Base-by-base conservation (phyloP, 176 grass and related monocot species). In the Triticum timopheevii region DNA sequence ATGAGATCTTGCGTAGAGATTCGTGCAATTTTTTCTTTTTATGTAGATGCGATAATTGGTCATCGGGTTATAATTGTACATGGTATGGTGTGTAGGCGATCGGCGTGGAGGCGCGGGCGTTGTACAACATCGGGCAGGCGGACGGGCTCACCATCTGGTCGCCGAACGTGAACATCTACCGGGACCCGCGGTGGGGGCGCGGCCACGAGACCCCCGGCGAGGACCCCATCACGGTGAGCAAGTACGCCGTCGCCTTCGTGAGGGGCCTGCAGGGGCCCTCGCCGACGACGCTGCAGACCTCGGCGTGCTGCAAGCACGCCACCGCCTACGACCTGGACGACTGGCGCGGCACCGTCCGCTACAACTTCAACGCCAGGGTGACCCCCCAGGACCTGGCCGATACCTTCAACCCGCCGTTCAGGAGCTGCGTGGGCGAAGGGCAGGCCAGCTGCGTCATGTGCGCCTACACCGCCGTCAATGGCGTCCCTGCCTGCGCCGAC, bases 271-370 rank as follows among this genome's bases (percentile, higher is more conserved):
- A 98, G 79, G 95, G 91, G 0, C 71, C 64, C 0, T 47, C 82
- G 8, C 0, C 83, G 5, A 8, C 82, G 27, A 45, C 80, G 13
- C 78, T 98, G 44, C 88, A 93, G 77, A 39, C 91, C 17, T 95
- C 91, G 1, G 93, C 93, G 8, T 98, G 95, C 86, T 98, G 95
- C 93, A 98, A 98, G 89, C 95, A 95, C 83, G 92, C 88, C 80
- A 98, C 93, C 0, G 89, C 93, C 16, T 98, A 98, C 59, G 95
- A 98, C 69, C 63, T 98, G 1, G 95, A 95, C 33, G 89, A 90
- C 76, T 98, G 93, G 95, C 56, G 80, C 22, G 91, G 89, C 31
- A 68, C 76, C 45, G 40, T 65, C 13, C 85, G 91, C 19, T 93
- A 93, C 80, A 72, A 6, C 70, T 95, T 89, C 77, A 3, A 92